Evolutionary conservation across 192 early-diverging fungal species (phyloP).

Genomic region (Coemansia sp.): DNA sequence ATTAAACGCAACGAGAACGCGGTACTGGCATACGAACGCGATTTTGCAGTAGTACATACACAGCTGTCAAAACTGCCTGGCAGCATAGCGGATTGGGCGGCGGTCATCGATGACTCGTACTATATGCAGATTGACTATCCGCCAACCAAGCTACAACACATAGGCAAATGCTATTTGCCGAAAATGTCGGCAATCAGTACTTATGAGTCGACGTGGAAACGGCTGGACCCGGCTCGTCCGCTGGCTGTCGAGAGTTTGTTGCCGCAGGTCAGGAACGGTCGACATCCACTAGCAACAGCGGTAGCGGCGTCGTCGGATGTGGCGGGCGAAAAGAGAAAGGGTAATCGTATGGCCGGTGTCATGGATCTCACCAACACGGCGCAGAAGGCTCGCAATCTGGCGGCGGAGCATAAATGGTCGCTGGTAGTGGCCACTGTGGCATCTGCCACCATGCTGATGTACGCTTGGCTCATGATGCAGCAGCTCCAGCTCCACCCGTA

Average conservation of each 20-base stretch:
- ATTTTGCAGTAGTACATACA: constrained; percentile 46
- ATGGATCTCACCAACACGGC: constrained; percentile 42
- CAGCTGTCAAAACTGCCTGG: constrained; percentile 32
- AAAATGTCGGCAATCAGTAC: constrained; percentile 38
- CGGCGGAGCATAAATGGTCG: constrained; percentile 42
- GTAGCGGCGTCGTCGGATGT: neutral
- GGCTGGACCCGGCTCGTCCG: constrained; percentile 46
- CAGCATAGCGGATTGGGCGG: constrained; percentile 19
- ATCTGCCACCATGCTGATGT: constrained; percentile 46
- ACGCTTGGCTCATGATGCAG: constrained; percentile 44
- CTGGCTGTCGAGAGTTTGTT: constrained; percentile 25
- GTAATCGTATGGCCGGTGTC: constrained; percentile 37
- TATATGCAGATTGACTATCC: constrained; percentile 38
- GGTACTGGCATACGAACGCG: constrained; percentile 34
- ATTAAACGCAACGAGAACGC: constrained; percentile 22
- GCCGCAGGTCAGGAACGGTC: constrained; percentile 12
- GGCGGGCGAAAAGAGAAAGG: neutral
- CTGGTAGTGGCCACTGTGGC: constrained; percentile 40
- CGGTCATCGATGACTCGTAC: constrained; percentile 41
- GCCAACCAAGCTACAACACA: constrained; percentile 39
- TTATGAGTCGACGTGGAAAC: constrained; percentile 43
- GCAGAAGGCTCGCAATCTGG: constrained; percentile 44
- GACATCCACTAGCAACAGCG: constrained; percentile 30
- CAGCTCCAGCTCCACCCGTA: constrained; percentile 31
- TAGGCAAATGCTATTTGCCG: constrained; percentile 32